Conservation (phyloP, 2,329 filamentous ascomycete genomes). For the Cordyceps cicadae region DNA sequence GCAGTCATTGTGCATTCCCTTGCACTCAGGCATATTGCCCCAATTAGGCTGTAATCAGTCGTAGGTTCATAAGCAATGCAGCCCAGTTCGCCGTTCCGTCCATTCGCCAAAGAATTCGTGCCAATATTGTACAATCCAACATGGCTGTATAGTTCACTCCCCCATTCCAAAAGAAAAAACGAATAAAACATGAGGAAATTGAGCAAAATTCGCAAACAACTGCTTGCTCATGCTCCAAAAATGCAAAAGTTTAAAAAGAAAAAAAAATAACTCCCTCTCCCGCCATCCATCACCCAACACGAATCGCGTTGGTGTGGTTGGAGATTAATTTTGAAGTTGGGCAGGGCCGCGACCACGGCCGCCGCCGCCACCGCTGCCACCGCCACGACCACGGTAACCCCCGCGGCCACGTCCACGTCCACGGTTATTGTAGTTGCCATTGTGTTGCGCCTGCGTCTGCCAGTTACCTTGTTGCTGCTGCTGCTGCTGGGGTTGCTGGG, state of each 20-base stretch:
- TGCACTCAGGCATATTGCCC: background rate
- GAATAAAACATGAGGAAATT: constrained; percentile 23
- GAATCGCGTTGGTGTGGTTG: constrained; percentile 19
- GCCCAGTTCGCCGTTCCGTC: constrained; percentile 26
- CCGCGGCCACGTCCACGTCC: constrained; percentile 31
- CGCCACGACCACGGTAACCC: constrained; percentile 28
- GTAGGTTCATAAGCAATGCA: constrained; percentile 24
- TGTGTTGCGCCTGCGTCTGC: constrained; percentile 33
- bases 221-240: constrained; percentile 17
- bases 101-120: constrained; percentile 27
- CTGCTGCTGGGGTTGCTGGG: constrained; percentile 23
- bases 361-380: constrained; percentile 22
- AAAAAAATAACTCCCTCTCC: constrained; percentile 15
- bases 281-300: constrained; percentile 21
- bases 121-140: constrained; percentile 38
- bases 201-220: constrained; percentile 15
- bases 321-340: constrained; percentile 27
- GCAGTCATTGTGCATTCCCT: constrained; percentile 5
- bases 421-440: constrained; percentile 28
- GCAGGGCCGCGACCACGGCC: constrained; percentile 26
- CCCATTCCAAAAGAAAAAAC: background rate
- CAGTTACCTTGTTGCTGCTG: constrained; percentile 30
- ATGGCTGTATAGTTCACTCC: constrained; percentile 8
- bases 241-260: constrained; percentile 14
- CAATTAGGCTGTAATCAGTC: constrained; percentile 14